Evolutionary conservation across 2,329 filamentous ascomycete species (phyloP), one percentile per base, ranked within the genome.

Genomic region (Exserohilum turcica): DNA sequence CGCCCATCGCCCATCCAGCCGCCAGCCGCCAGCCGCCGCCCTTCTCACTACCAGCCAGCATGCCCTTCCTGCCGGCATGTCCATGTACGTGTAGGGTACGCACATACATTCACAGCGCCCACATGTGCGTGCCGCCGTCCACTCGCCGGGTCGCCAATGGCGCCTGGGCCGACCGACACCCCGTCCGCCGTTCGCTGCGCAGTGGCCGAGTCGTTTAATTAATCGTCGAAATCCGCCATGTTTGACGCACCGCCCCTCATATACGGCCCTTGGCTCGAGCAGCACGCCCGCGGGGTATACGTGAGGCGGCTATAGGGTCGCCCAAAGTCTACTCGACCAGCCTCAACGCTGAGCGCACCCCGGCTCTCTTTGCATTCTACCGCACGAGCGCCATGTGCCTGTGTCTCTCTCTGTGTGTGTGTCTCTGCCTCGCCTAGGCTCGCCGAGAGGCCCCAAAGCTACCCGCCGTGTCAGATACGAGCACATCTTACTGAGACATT

Each of bases 341-440:
- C 56, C 61, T 52, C 58, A 24, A 4, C 21, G n/a, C n/a, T n/a
- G n/a, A n/a, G n/a, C n/a, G n/a, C n/a, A 4, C 21, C 21, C 21
- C 21, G 7, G 21, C 21, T 24, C 21, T 37, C 27, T 35, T 28
- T 19, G 18, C 21, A 24, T 24, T 24, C 21, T 5, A 24, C 21
- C 21, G 21, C 21, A 7, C 21, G 4, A 4, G 7, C 21, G 21
- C 21, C 21, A 4, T 24, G n/a, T n/a, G n/a, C n/a, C n/a, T n/a
- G n/a, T n/a, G n/a, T n/a, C n/a, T n/a, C n/a, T n/a, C n/a, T n/a
- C n/a, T n/a, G n/a, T n/a, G n/a, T n/a, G n/a, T n/a, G n/a, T n/a
- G n/a, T n/a, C n/a, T n/a, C n/a, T n/a, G n/a, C n/a, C 47, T 49
- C 62, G 65, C 59, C 47, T 61, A 61, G 62, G 68, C 52, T 16